Percentiles rank a stretch among this genome's conserved stretches.
phyloP scores from a whole-genome alignment of 1,139 yeast genomes.

The Hansenula sp. region DNA sequence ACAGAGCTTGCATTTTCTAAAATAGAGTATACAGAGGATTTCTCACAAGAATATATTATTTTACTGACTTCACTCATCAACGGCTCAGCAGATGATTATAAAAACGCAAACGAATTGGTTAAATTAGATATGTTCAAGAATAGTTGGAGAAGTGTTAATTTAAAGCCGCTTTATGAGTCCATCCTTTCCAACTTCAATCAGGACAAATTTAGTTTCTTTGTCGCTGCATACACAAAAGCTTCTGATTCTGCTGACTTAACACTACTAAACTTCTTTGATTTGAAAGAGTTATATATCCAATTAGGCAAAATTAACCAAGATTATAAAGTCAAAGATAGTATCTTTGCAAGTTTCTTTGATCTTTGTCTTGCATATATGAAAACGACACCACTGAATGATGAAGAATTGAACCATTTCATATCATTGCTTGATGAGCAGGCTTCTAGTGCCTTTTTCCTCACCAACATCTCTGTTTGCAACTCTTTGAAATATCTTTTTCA shows the following conservation, averaged over 20 bases:
- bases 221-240: constrained; percentile 18
- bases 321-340: constrained; percentile 16
- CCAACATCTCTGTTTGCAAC: constrained; percentile 13
- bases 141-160: constrained; percentile 21
- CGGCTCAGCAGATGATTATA: constrained; percentile 19
- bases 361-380: constrained; percentile 9
- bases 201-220: constrained; percentile 27
- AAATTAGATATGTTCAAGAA: constrained; percentile 15
- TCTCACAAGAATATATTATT: constrained; percentile 10
- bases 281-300: constrained; percentile 2
- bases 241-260: constrained; percentile 12
- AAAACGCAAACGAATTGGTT: constrained; percentile 16
- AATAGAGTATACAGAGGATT: constrained; percentile 5
- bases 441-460: constrained; percentile 3
- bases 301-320: neutral
- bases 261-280: constrained; percentile 8
- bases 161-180: constrained; percentile 3
- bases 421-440: constrained; percentile 4
- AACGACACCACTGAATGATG: constrained; percentile 9
- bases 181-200: constrained; percentile 18
- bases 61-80: constrained; percentile 24
- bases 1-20: constrained; percentile 25
- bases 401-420: constrained; percentile 3
- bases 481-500: constrained; percentile 23
- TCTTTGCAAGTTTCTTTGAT: constrained; percentile 9